phyloP scores from a whole-genome alignment of 352 stramenopile genomes.

The Phytophthora sojae region DNA sequence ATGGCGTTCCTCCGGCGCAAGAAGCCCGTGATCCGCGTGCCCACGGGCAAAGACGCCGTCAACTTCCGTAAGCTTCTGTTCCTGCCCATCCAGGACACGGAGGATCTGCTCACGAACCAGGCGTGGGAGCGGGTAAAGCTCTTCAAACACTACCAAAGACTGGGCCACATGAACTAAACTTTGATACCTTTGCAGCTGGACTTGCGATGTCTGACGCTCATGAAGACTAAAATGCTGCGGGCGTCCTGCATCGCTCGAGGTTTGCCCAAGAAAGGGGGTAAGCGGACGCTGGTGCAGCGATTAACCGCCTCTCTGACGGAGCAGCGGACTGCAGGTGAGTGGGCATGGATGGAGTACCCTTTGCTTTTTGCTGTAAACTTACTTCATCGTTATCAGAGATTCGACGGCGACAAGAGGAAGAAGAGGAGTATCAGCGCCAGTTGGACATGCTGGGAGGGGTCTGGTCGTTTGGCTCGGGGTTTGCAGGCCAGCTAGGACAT shows the following conservation, averaged over 20 bases:
- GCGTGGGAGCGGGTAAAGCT: conserved; percentile 68
- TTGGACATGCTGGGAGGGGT: conserved; percentile 84
- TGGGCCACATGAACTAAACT: not conserved
- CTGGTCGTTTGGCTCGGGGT: conserved; percentile 84
- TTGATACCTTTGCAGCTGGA: conserved; percentile 56
- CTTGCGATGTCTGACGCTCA: conserved; percentile 78
- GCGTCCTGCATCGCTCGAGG: conserved; percentile 77
- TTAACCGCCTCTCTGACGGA: conserved; percentile 67
- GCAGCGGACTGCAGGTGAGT: conserved; percentile 61
- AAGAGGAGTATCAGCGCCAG: conserved; percentile 75
- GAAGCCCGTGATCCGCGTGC: conserved; percentile 73
- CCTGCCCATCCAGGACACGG: conserved; percentile 67
- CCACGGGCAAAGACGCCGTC: conserved; percentile 72
- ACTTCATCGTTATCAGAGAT: conserved; percentile 51
- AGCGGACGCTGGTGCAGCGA: conserved; percentile 62
- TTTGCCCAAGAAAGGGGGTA: conserved; percentile 71
- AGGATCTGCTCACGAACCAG: conserved; percentile 72
- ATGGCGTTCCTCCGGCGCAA: conserved; percentile 77
- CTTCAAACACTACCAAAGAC: not conserved
- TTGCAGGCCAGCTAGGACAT: conserved; percentile 75
- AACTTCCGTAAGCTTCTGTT: conserved; percentile 88
- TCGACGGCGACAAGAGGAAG: conserved; percentile 56
- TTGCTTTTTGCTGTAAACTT: not conserved
- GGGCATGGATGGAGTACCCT: too few species aligned
- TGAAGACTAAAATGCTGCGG: conserved; percentile 87